phyloP scores from a whole-genome alignment of 352 stramenopile species.

The Halophytophthora batemanensis region DNA sequence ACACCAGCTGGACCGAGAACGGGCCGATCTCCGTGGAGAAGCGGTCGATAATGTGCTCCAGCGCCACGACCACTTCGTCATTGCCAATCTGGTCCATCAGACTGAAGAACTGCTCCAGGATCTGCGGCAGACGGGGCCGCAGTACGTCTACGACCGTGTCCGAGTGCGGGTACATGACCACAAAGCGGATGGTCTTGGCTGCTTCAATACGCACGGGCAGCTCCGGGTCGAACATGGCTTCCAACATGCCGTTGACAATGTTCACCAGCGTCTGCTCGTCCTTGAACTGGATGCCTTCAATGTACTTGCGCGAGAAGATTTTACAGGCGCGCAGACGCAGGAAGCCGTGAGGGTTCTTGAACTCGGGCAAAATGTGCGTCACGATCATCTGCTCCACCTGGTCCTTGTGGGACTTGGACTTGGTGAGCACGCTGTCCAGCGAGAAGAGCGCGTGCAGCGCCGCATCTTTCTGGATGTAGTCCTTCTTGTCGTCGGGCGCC shows the following conservation, averaged over 20 bases:
- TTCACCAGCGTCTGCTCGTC: constrained; percentile 85
- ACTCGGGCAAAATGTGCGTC: constrained; percentile 95
- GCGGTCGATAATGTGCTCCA: constrained; percentile 95
- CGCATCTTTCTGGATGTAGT: constrained; percentile 96
- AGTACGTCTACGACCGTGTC: constrained; percentile 83
- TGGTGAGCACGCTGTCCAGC: constrained; percentile 89
- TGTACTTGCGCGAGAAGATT: constrained; percentile 95
- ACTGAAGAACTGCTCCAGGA: constrained; percentile 97
- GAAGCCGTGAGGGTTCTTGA: constrained; percentile 94
- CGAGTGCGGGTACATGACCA: constrained; percentile 86
- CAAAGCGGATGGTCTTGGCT: constrained; percentile 86
- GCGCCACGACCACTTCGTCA: constrained; percentile 95
- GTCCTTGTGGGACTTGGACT: constrained; percentile 92
- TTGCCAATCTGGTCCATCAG: constrained; percentile 99
- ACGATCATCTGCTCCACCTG: constrained; percentile 94
- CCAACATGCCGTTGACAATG: constrained; percentile 81
- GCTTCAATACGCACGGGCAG: constrained; percentile 97
- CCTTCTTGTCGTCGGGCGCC: constrained; percentile 65
- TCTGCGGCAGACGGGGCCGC: constrained; percentile 91
- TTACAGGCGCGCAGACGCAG: constrained; percentile 94
- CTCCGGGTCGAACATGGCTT: constrained; percentile 92
- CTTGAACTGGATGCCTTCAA: constrained; percentile 89
- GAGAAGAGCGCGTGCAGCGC: constrained; percentile 93
- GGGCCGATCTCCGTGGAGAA: constrained; percentile 96
- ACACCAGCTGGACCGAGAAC: constrained; percentile 91